These are phyloP conservation scores for Medicago lupulina DNA, from an alignment of 306 rosid genomes.

Conservation along the genomic window DNA sequence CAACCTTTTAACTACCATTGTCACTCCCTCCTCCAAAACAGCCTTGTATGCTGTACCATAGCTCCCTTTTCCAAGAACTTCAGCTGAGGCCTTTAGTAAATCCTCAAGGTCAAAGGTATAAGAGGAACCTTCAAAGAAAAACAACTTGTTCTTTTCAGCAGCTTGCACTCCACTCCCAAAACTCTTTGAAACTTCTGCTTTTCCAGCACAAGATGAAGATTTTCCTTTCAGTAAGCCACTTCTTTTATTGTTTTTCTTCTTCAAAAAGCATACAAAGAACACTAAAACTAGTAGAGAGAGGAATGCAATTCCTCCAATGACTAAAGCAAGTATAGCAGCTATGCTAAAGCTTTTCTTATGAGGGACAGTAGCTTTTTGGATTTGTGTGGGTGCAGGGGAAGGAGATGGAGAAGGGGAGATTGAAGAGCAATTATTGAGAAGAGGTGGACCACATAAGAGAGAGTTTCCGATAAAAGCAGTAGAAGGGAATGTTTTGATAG, in stretches of 20 bases:
- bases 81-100: conserved; percentile 82
- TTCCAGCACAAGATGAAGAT: conserved; percentile 64
- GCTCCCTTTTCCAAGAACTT: conserved; percentile 89
- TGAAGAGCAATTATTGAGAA: conserved; percentile 58
- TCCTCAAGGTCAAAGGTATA: conserved; percentile 79
- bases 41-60: conserved; percentile 88
- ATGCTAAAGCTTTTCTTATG: conserved; percentile 54
- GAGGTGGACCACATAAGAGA: conserved; percentile 72
- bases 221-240: conserved; percentile 60
- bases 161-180: conserved; percentile 88
- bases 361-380: conserved; percentile 35
- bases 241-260: conserved; percentile 46
- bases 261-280: conserved; percentile 52
- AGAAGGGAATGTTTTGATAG: conserved; percentile 60
- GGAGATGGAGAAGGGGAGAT: conserved; percentile 59
- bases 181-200: conserved; percentile 64
- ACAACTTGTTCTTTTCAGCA: conserved; percentile 80
- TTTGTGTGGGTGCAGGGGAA: conserved; percentile 40
- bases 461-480: conserved; percentile 74
- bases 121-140: conserved; percentile 74
- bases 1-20: conserved; percentile 79
- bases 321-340: conserved; percentile 58
- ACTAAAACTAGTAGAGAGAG: conserved; percentile 52
- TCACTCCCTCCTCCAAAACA: conserved; percentile 81
- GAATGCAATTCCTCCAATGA: conserved; percentile 58